Base-by-base conservation (phyloP, 306 rosid genomes). In the Albizia julibrissin region DNA sequence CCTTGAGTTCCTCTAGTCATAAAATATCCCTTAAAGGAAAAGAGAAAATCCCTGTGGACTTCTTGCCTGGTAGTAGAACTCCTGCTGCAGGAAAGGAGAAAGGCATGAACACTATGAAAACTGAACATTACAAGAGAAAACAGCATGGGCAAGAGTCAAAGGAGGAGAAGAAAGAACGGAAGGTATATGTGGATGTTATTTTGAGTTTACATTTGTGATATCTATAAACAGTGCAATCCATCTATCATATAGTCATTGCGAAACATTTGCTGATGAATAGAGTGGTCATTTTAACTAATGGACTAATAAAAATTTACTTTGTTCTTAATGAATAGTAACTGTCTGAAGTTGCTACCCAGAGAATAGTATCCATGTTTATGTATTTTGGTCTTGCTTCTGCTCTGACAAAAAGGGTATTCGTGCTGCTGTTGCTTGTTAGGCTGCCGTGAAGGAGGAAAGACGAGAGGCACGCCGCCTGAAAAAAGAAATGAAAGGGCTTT, bases 161-260 rank as follows among this genome's bases (percentile, higher is more conserved):
- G 83, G 97, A 89, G 89, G 97, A 91, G 87, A 93, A 92, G 82
- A 92, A 91, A 87, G 99, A 93, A 86, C 82, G 99, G 22, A 93
- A 96, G 98, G 99, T 95, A 82, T 72, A 37, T 69, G 22, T 13
- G 3, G 34, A 70, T 26, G 14, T 58, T 76, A 74, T 26, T 54
- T 69, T 31, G 24, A 27, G 22, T 46, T 69, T 77, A 43, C 58
- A 71, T 66, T 80, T 42, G 21, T 58, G 24, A 42, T 10, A 24
- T 49, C 26, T 40, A 50, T 70, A 58, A 26, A 39, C 26, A 80
- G 26, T 61, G 56, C 73, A 21, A 43, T 84, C 46, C 46, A 26
- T 82, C 12, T 59, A 74, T 59, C 44, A 66, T 47, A 39, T 46
- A 26, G 6, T 75, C 31, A 62, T 79, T 72, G 37, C 44, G 49